These are phyloP conservation scores for Fusarium virguliforme DNA, from an alignment of 2,329 filamentous ascomycete species.

Conservation along the genomic window DNA sequence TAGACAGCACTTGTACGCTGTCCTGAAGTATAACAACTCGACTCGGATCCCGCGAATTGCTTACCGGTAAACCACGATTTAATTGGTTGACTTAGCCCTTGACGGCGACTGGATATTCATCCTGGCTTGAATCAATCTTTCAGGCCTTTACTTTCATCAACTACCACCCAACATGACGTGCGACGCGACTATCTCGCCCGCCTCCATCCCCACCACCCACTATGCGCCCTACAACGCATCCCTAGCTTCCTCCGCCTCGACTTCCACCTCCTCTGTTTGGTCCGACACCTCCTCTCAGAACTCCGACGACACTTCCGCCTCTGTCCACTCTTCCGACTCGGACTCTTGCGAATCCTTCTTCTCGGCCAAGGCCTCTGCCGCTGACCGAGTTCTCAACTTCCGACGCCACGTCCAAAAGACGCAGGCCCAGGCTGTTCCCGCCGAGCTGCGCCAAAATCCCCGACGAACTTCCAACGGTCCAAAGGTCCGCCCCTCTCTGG, in stretches of 20 bases:
- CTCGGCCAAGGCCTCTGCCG: conserved; percentile 46
- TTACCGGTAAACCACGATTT: conserved; percentile 60
- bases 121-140: conserved; percentile 53
- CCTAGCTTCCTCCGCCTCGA: conserved; percentile 82
- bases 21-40: conserved; percentile 60
- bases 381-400: conserved; percentile 47
- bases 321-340: conserved; percentile 72
- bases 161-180: conserved; percentile 71
- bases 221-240: conserved; percentile 78
- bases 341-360: conserved; percentile 65
- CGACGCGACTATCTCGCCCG: conserved; percentile 68
- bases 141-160: conserved; percentile 51
- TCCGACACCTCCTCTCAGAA: conserved; percentile 80
- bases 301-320: conserved; percentile 78
- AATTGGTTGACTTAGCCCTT: conserved; percentile 66
- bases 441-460: conserved; percentile 77
- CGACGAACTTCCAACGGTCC: conserved; percentile 71
- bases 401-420: conserved; percentile 50
- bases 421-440: conserved; percentile 65
- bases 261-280: conserved; percentile 84
- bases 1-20: conserved; percentile 55
- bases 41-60: conserved; percentile 56
- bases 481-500: conserved; percentile 79
- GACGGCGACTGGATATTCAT: conserved; percentile 70
- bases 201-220: conserved; percentile 62